These are phyloP conservation scores for Anthoceros angustus DNA, from an alignment of 225 moss, liverwort and hornwort species.

Conservation along the genomic window DNA sequence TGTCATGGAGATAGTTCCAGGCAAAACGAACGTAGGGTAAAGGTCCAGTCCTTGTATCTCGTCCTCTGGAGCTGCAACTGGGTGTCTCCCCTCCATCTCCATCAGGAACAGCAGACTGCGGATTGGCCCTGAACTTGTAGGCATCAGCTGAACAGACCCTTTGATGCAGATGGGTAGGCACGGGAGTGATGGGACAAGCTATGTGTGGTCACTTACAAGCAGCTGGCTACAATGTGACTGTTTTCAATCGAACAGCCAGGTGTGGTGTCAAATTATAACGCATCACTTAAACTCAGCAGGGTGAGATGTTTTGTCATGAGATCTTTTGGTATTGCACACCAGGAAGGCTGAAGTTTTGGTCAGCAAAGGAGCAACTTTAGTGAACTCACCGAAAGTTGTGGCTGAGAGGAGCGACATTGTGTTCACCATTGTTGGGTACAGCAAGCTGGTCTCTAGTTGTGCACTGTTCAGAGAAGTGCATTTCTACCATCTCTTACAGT, in stretches of 20 bases:
- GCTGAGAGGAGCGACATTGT: constrained; percentile 70
- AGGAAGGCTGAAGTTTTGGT: constrained; percentile 69
- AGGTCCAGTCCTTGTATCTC: background rate
- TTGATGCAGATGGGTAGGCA: constrained; percentile 74
- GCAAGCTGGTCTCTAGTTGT: background rate
- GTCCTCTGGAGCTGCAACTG: background rate
- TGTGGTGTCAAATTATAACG: constrained; percentile 7
- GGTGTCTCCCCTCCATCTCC: background rate
- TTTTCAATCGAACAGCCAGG: constrained; percentile 84
- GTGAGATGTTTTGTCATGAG: background rate
- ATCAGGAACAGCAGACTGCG: background rate
- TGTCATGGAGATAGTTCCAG: constrained; percentile 31
- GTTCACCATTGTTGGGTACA: constrained; percentile 83
- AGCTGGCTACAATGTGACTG: constrained; percentile 65
- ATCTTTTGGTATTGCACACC: constrained; percentile 8
- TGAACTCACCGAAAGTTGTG: constrained; percentile 52
- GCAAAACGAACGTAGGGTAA: constrained; percentile 60
- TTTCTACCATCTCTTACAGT: constrained; percentile 2
- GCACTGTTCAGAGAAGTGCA: background rate
- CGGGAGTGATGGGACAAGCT: constrained; percentile 92
- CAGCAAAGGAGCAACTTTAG: constrained; percentile 55
- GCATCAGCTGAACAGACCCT: constrained; percentile 1
- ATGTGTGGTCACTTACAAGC: constrained; percentile 91
- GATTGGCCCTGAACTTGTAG: background rate
- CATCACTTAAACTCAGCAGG: background rate